A percentile compares a stretch with the other conserved stretches of the same genome.
Conservation (phyloP, 306 rosid species). For the Cucurbita ficifolia region DNA sequence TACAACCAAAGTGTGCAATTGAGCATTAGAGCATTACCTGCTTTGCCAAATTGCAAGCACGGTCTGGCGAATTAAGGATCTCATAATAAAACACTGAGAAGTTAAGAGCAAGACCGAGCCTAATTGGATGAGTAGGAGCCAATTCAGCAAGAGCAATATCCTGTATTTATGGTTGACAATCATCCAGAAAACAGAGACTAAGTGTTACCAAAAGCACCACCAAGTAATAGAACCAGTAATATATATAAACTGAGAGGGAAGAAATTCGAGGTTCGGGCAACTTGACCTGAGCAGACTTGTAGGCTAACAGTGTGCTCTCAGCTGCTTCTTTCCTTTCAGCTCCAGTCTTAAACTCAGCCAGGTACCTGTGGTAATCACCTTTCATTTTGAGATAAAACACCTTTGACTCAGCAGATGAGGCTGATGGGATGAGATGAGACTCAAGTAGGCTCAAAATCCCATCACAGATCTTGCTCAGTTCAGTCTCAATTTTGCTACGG, state of each 20-base stretch:
- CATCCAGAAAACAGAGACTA: background rate
- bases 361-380: constrained; percentile 91
- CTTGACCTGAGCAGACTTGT: constrained; percentile 87
- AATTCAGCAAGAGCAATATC: constrained; percentile 72
- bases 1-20: background rate
- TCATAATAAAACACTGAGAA: constrained; percentile 92
- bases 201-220: background rate
- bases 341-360: constrained; percentile 85
- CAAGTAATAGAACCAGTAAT: background rate
- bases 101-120: constrained; percentile 96
- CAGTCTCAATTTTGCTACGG: constrained; percentile 64
- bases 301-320: constrained; percentile 81
- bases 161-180: constrained; percentile 20
- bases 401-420: constrained; percentile 63
- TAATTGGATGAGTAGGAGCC: constrained; percentile 88
- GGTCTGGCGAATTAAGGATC: constrained; percentile 93
- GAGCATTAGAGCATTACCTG: constrained; percentile 35
- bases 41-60: constrained; percentile 92
- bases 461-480: constrained; percentile 92
- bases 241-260: background rate
- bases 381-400: constrained; percentile 91
- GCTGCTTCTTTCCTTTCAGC: constrained; percentile 86
- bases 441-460: constrained; percentile 78
- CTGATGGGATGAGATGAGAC: constrained; percentile 75
- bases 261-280: background rate